Conservation (phyloP, 176 grass and related monocot genomes). For the Eleusine coracana region DNA sequence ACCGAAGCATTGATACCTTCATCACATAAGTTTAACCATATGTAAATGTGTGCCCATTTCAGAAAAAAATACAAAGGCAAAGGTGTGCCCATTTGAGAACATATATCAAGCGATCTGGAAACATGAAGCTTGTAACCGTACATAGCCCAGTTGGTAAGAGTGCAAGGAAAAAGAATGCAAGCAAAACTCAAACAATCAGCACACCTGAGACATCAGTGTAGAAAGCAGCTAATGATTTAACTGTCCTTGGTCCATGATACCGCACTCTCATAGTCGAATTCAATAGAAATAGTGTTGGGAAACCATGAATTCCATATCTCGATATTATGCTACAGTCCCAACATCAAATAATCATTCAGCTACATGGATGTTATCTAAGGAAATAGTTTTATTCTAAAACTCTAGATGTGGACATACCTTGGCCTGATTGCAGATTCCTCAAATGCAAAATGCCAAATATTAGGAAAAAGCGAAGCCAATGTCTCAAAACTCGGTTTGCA, state of each 20-base stretch:
- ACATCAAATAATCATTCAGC: slow-evolving; percentile 29
- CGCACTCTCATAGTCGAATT: slow-evolving; percentile 91
- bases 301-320: slow-evolving; percentile 95
- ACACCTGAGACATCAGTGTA: slow-evolving; percentile 85
- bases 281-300: slow-evolving; percentile 89
- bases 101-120: not conserved
- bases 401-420: slow-evolving; percentile 49
- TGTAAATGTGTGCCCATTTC: slow-evolving; percentile 1
- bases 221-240: slow-evolving; percentile 72
- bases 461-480: slow-evolving; percentile 72
- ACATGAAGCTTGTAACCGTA: not conserved
- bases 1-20: slow-evolving; percentile 70
- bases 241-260: slow-evolving; percentile 79
- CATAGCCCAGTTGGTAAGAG: not conserved
- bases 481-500: slow-evolving; percentile 72
- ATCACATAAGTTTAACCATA: slow-evolving; percentile 41
- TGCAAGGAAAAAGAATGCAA: slow-evolving; percentile 12
- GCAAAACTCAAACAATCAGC: slow-evolving; percentile 11
- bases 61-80: not conserved
- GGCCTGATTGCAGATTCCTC: slow-evolving; percentile 96
- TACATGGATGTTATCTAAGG: slow-evolving; percentile 1
- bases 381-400: slow-evolving; percentile 5
- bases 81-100: not conserved
- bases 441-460: slow-evolving; percentile 80
- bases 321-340: slow-evolving; percentile 77